Percentiles rank a stretch among this genome's conserved stretches.
Evolutionary conservation across 331 rosid genomes (phyloP).

Genomic region (Spiraea crenata): DNA sequence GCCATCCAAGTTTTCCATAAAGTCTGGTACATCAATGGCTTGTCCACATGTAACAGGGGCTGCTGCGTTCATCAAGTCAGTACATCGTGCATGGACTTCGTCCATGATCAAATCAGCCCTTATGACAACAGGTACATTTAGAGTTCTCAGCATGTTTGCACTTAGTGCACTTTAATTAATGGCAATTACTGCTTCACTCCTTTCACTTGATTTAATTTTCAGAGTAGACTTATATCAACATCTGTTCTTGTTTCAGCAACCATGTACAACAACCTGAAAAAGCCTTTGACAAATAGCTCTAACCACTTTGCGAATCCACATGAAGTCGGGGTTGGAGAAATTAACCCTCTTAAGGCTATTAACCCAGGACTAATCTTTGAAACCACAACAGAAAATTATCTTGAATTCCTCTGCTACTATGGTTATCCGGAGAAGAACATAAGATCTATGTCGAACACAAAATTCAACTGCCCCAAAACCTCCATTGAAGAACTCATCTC

Average conservation of each 20-base stretch:
- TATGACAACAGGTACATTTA: conserved; percentile 73
- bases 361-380: conserved; percentile 86
- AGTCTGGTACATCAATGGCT: conserved; percentile 94
- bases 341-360: conserved; percentile 72
- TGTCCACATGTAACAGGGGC: conserved; percentile 93
- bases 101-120: conserved; percentile 88
- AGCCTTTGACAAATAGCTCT: conserved; percentile 68
- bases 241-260: conserved; percentile 51
- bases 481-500: conserved; percentile 69
- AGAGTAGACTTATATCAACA: neutral
- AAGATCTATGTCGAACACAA: conserved; percentile 53
- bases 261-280: conserved; percentile 57
- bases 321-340: conserved; percentile 86
- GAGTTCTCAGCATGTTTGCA: neutral
- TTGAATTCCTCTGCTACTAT: conserved; percentile 68
- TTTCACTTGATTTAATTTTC: neutral
- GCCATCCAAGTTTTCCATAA: conserved; percentile 57
- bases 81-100: conserved; percentile 62
- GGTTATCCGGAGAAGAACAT: conserved; percentile 64
- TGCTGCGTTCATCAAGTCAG: conserved; percentile 72
- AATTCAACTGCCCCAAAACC: conserved; percentile 64
- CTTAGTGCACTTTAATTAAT: too few species aligned
- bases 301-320: conserved; percentile 57
- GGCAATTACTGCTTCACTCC: neutral
- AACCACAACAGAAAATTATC: conserved; percentile 47